These are phyloP conservation scores for Mycena capillaripes DNA, from an alignment of 768 basidiomycete genomes.

Conservation along the genomic window DNA sequence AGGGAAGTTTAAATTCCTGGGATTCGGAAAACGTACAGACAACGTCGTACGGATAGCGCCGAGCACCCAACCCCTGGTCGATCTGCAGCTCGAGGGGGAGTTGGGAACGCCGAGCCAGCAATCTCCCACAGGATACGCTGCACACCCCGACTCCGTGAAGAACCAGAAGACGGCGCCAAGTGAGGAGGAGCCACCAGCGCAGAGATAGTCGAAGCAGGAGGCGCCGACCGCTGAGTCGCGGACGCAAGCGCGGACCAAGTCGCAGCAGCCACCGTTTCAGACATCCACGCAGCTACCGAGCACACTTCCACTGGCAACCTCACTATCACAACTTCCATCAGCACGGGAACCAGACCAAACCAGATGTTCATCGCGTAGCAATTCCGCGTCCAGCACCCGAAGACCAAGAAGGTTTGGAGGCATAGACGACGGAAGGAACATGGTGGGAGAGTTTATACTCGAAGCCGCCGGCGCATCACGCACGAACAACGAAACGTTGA, in stretches of 20 bases:
- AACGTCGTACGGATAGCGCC: not conserved
- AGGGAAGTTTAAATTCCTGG: not conserved
- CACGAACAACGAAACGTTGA: not conserved
- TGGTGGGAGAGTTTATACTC: not conserved
- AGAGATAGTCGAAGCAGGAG: not conserved
- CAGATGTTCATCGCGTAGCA: not conserved
- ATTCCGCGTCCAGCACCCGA: not conserved
- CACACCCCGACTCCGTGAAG: not conserved
- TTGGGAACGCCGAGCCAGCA: slow-evolving; percentile 10
- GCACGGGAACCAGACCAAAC: not conserved
- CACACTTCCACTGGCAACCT: not conserved
- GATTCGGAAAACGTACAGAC: not conserved
- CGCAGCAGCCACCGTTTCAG: not conserved
- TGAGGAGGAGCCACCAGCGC: slow-evolving; percentile 1
- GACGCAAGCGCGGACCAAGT: not conserved
- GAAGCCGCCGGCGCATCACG: not conserved
- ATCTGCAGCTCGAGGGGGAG: slow-evolving; percentile 35
- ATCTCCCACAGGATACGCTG: slow-evolving; percentile 4
- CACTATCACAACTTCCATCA: not conserved
- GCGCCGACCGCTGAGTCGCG: slow-evolving; percentile 3
- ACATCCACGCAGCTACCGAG: not conserved
- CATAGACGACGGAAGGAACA: not conserved
- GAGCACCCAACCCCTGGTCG: not conserved
- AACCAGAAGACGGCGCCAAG: slow-evolving; percentile 2
- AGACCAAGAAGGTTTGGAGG: not conserved